Conservation (phyloP, 345 rosid genomes). For the Aquilaria malaccensis region DNA sequence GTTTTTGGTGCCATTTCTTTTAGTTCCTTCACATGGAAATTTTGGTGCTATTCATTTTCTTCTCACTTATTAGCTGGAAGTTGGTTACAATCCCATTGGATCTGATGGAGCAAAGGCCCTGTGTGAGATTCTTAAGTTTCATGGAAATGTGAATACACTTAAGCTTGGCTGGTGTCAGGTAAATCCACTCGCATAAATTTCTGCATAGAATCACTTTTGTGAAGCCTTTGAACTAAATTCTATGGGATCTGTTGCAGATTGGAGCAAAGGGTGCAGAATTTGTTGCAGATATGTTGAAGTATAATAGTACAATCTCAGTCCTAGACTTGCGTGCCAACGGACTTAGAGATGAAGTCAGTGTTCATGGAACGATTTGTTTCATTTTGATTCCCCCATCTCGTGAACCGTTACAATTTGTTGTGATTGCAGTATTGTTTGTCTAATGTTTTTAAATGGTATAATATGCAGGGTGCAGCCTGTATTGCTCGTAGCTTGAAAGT, state of each 20-base stretch:
- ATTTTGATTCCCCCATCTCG: background rate
- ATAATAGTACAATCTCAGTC: conserved; percentile 69
- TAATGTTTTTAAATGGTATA: background rate
- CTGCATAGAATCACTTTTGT: background rate
- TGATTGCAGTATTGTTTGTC: background rate
- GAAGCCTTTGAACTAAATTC: conserved; percentile 2
- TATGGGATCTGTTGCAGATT: conserved; percentile 43
- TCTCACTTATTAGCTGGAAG: conserved; percentile 53
- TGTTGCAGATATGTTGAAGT: conserved; percentile 82
- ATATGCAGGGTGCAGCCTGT: conserved; percentile 70
- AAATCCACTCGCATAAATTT: conserved; percentile 9
- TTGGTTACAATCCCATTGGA: conserved; percentile 93
- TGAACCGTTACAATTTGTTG: background rate
- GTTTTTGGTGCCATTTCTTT: conserved; percentile 7
- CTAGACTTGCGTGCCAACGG: conserved; percentile 96
- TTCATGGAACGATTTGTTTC: conserved; percentile 7
- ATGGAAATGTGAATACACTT: conserved; percentile 71
- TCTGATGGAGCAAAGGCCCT: conserved; percentile 80
- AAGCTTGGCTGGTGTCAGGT: conserved; percentile 99
- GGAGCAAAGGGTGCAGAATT: conserved; percentile 82
- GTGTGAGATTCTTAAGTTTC: conserved; percentile 87
- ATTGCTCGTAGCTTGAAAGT: conserved; percentile 94
- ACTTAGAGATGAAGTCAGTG: conserved; percentile 76
- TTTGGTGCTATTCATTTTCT: conserved; percentile 5
- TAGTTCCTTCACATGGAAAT: conserved; percentile 10